A percentile compares a stretch with the other conserved stretches of the same genome.
Evolutionary conservation across 2,329 filamentous ascomycete genomes (phyloP).

Genomic region (Fusarium nurragi): DNA sequence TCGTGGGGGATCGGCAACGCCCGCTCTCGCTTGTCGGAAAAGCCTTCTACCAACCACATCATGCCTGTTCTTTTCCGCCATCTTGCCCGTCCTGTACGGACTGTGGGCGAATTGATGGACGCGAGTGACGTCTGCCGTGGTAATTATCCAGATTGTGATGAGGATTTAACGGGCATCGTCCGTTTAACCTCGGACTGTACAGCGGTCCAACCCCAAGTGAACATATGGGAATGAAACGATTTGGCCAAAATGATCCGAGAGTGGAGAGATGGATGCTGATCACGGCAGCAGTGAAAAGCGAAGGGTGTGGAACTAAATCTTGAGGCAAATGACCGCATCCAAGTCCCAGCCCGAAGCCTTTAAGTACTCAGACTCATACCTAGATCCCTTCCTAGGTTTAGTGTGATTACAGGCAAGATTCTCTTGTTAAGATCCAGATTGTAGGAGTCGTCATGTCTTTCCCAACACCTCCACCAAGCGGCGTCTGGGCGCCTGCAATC

Average conservation of each 20-base stretch:
- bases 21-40: conserved; percentile 10
- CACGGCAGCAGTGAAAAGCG: neutral
- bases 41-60: neutral
- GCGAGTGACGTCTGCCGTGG: neutral
- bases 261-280: neutral
- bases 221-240: neutral
- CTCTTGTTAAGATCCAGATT: too few species aligned
- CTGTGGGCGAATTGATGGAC: neutral
- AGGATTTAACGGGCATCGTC: neutral
- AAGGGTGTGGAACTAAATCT: neutral
- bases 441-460: conserved; percentile 20
- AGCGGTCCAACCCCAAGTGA: neutral
- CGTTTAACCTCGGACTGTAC: neutral
- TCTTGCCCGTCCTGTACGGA: too few species aligned
- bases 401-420: neutral
- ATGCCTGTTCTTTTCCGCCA: conserved; percentile 1
- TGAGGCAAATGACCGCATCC: neutral
- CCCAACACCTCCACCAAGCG: conserved; percentile 43
- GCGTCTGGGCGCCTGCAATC: conserved; percentile 62
- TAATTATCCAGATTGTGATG: neutral
- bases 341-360: neutral
- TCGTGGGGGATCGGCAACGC: conserved; percentile 24
- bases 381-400: neutral
- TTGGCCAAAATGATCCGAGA: neutral
- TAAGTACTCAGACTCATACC: conserved; percentile 32